A percentile compares a stretch with the other conserved stretches of the same genome.
These are phyloP conservation scores for Cladosporium sp. DNA, from an alignment of 2,329 filamentous ascomycete genomes.

Conservation along the genomic window DNA sequence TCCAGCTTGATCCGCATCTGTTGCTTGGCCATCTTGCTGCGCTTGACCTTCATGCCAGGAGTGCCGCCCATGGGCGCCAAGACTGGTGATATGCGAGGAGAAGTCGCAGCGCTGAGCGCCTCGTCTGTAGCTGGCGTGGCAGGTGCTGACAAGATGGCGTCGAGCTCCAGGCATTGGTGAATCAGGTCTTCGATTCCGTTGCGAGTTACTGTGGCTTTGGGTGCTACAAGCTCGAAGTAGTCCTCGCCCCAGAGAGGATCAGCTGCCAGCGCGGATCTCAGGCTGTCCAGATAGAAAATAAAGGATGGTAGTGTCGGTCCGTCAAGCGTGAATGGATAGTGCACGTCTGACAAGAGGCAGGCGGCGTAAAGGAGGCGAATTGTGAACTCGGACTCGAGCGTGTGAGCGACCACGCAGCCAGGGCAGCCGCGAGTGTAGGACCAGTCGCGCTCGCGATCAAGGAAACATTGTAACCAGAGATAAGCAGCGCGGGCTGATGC, in stretches of 20 bases:
- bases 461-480: slow-evolving; percentile 56
- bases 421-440: slow-evolving; percentile 54
- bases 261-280: slow-evolving; percentile 36
- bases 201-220: slow-evolving; percentile 40
- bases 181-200: slow-evolving; percentile 45
- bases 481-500: slow-evolving; percentile 55
- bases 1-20: slow-evolving; percentile 42
- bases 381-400: slow-evolving; percentile 45
- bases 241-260: slow-evolving; percentile 44
- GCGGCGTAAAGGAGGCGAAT: slow-evolving; percentile 46
- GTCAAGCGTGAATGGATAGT: slow-evolving; percentile 32
- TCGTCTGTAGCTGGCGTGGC: slow-evolving; percentile 18
- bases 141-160: slow-evolving; percentile 28
- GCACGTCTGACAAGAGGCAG: slow-evolving; percentile 42
- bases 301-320: slow-evolving; percentile 33
- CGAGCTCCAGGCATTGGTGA: slow-evolving; percentile 41
- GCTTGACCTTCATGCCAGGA: slow-evolving; percentile 33
- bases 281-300: slow-evolving; percentile 40
- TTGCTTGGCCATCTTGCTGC: slow-evolving; percentile 43
- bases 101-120: not conserved
- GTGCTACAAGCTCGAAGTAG: slow-evolving; percentile 41
- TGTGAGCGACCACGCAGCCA: slow-evolving; percentile 42
- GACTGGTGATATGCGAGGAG: slow-evolving; percentile 16
- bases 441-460: slow-evolving; percentile 55
- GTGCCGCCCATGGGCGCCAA: slow-evolving; percentile 25